Conservation (phyloP, 1,139 yeast species). For the Candida sojae region DNA sequence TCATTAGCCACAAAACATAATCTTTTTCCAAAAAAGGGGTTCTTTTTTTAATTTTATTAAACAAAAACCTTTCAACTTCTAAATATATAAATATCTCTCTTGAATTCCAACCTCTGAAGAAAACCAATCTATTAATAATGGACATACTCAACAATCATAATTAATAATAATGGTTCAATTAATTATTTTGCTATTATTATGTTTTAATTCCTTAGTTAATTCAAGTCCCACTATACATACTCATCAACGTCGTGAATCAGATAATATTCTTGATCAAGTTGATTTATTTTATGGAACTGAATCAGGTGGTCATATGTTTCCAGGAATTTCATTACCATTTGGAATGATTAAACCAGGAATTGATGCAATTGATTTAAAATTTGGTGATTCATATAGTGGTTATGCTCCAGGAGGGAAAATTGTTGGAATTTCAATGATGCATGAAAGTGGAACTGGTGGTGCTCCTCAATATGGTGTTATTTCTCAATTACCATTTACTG, state of each 20-base stretch:
- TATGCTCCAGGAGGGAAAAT: slow-evolving; percentile 32
- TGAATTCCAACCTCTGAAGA: not conserved
- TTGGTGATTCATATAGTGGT: slow-evolving; percentile 34
- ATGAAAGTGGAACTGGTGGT: slow-evolving; percentile 44
- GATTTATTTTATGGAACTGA: slow-evolving; percentile 40
- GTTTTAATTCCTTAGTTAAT: not conserved
- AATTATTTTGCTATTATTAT: not conserved
- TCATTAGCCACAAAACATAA: no score
- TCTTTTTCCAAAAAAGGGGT: no score
- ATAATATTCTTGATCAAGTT: slow-evolving; percentile 15
- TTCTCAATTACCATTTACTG: slow-evolving; percentile 28
- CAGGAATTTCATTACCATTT: slow-evolving; percentile 39
- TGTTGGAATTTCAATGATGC: slow-evolving; percentile 39
- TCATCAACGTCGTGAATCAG: no score
- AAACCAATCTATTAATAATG: no score
- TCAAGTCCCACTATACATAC: not conserved
- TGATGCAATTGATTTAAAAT: slow-evolving; percentile 23
- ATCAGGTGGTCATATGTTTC: slow-evolving; percentile 38
- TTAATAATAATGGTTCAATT: not conserved
- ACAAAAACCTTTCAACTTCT: no score
- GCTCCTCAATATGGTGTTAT: slow-evolving; percentile 38
- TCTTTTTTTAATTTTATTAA: no score
- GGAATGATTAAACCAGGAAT: slow-evolving; percentile 43
- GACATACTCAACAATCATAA: no score
- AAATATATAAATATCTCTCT: not conserved